Evolutionary conservation across 139 green algal species (phyloP).

Genomic region (Diplosphaera chodatii): DNA sequence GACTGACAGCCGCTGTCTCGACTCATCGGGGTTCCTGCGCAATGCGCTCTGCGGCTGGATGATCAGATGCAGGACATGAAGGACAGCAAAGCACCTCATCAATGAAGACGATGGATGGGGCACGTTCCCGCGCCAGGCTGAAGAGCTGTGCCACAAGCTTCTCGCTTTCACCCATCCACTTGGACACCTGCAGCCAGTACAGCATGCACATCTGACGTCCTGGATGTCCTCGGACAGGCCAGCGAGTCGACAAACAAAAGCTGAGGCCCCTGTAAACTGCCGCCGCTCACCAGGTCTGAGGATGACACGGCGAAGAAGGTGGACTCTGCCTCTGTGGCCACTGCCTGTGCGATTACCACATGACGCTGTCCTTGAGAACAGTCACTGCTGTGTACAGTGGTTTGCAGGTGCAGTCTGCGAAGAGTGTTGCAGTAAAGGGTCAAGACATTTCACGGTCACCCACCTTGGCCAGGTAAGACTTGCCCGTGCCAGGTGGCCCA

Average conservation of each 20-base stretch:
- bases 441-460: too few species aligned
- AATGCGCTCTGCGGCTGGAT: too few species aligned
- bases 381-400: too few species aligned
- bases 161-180: conserved; percentile 94
- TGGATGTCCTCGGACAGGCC: too few species aligned
- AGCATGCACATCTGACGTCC: background rate
- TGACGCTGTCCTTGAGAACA: too few species aligned
- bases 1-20: too few species aligned
- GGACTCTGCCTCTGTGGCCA: conserved; percentile 97
- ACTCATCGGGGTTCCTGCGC: too few species aligned
- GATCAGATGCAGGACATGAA: background rate
- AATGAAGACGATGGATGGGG: conserved; percentile 99
- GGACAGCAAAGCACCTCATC: conserved; percentile 79
- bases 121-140: conserved; percentile 79
- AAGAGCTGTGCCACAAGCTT: conserved; percentile 97
- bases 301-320: conserved; percentile 89
- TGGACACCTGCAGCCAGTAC: conserved; percentile 68
- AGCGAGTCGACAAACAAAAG: too few species aligned
- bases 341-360: conserved; percentile 57
- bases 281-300: conserved; percentile 62
- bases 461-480: conserved; percentile 97
- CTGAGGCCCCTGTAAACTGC: too few species aligned
- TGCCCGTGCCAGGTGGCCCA: conserved; percentile 95
- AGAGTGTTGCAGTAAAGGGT: too few species aligned
- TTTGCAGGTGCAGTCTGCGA: too few species aligned